These are phyloP conservation scores for Backusella sp. DNA, from an alignment of 192 early-diverging fungal species.

Conservation along the genomic window DNA sequence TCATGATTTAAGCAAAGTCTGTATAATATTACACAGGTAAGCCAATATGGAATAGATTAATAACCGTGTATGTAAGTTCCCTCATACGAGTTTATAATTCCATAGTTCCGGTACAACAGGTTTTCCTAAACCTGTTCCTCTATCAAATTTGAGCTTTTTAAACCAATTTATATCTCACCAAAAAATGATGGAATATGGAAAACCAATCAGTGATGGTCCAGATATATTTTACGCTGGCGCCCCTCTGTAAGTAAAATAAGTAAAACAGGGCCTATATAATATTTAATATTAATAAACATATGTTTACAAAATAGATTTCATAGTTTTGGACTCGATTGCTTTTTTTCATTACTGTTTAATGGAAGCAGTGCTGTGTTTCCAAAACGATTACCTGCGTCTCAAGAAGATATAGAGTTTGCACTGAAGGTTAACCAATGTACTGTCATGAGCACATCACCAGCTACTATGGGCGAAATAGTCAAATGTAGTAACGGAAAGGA, in stretches of 20 bases:
- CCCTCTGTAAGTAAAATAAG: not conserved
- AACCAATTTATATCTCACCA: not conserved
- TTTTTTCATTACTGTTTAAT: not conserved
- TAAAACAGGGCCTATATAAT: no score
- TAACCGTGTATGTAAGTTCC: not conserved
- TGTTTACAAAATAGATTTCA: conserved; percentile 1
- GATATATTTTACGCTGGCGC: not conserved
- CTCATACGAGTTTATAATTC: not conserved
- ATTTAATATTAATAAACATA: not conserved
- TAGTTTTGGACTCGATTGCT: not conserved
- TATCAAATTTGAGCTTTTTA: not conserved
- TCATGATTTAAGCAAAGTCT: not conserved
- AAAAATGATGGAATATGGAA: not conserved
- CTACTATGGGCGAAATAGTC: not conserved
- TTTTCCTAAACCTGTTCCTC: not conserved
- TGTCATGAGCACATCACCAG: not conserved
- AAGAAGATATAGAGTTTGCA: not conserved
- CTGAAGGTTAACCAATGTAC: conserved; percentile 9
- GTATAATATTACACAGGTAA: not conserved
- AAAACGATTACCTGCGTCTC: not conserved
- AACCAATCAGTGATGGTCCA: not conserved
- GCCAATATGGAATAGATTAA: not conserved
- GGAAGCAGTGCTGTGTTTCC: conserved; percentile 2
- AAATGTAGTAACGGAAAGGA: not conserved
- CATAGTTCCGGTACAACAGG: conserved; percentile 10